Percentiles rank a stretch among this genome's conserved stretches.
These are phyloP conservation scores for Talaromyces sp. DNA, from an alignment of 2,329 filamentous ascomycete genomes.

Conservation along the genomic window DNA sequence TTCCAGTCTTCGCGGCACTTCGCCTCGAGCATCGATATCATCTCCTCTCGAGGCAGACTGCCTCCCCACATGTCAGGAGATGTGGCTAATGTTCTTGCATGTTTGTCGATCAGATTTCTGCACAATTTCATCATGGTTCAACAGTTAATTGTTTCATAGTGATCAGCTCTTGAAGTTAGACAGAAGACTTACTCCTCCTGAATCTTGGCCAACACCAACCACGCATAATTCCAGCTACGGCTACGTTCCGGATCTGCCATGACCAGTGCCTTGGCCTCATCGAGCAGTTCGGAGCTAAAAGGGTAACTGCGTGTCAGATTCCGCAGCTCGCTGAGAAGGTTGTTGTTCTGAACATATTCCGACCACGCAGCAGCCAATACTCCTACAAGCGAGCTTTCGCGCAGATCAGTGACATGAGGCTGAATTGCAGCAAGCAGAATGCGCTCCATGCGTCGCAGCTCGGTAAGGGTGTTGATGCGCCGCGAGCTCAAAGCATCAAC, in stretches of 20 bases:
- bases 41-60: constrained; percentile 52
- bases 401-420: constrained; percentile 53
- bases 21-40: constrained; percentile 56
- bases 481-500: constrained; percentile 63
- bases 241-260: constrained; percentile 62
- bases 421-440: constrained; percentile 42
- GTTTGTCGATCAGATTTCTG: constrained; percentile 59
- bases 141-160: not conserved
- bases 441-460: constrained; percentile 68
- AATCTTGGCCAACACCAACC: constrained; percentile 67
- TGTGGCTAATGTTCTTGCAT: constrained; percentile 59
- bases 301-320: constrained; percentile 65
- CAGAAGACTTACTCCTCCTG: constrained; percentile 55
- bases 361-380: constrained; percentile 70
- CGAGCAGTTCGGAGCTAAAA: constrained; percentile 54
- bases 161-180: not conserved
- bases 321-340: constrained; percentile 66
- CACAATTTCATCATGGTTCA: not conserved
- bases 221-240: constrained; percentile 72
- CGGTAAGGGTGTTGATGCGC: constrained; percentile 69
- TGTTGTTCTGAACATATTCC: constrained; percentile 68
- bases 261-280: constrained; percentile 53
- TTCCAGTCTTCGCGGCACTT: constrained; percentile 68
- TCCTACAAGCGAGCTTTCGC: constrained; percentile 47
- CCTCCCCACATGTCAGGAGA: constrained; percentile 69